Evolutionary conservation across 1,139 yeast genomes (phyloP).

Genomic region (Blastobotrys petasosporus): DNA sequence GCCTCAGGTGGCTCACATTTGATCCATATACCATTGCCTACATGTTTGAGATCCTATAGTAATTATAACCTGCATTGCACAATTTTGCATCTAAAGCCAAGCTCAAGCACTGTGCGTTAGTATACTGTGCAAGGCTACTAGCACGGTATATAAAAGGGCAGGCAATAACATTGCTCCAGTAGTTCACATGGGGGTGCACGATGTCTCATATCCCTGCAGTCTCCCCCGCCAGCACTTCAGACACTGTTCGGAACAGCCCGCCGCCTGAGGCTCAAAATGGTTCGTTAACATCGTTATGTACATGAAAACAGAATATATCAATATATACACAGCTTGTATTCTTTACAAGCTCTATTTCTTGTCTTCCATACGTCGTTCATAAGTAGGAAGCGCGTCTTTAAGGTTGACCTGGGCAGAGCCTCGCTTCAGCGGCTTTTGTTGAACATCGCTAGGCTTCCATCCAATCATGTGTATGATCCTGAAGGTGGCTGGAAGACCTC

Average conservation of each 20-base stretch:
- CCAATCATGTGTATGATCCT: constrained; percentile 79
- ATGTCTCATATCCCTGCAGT: no score
- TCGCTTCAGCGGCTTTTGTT: constrained; percentile 67
- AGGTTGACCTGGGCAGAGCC: constrained; percentile 65
- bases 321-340: not conserved
- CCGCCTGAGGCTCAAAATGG: not conserved
- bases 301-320: not conserved
- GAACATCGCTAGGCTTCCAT: constrained; percentile 69
- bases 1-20: no score
- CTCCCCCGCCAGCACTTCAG: not conserved
- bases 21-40: no score
- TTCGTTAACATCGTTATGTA: not conserved
- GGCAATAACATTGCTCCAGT: no score
- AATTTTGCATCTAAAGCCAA: no score
- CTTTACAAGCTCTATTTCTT: not conserved
- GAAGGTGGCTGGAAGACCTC: constrained; percentile 51
- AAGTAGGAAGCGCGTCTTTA: constrained; percentile 47
- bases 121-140: no score
- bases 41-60: no score
- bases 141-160: no score
- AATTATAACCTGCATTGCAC: no score
- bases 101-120: no score
- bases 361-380: constrained; percentile 1
- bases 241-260: not conserved
- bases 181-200: no score